Conservation (phyloP, 345 rosid species). For the Erodium maritimum region DNA sequence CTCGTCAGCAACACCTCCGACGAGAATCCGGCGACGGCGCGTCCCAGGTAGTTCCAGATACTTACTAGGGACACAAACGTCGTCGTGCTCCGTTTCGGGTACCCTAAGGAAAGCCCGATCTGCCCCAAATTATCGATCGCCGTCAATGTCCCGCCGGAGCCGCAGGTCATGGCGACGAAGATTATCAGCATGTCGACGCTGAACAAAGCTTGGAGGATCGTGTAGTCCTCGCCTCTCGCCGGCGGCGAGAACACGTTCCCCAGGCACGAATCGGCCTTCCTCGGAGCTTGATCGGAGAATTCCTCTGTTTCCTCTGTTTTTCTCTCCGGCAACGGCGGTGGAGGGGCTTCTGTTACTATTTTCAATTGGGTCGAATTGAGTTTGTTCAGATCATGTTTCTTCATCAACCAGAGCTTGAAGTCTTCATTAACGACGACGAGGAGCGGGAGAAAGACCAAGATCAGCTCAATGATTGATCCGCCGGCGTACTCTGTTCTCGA, state of each 20-base stretch:
- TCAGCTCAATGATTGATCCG: conserved; percentile 2
- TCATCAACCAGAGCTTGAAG: too few relatives aligned
- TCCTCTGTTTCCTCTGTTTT: too few relatives aligned
- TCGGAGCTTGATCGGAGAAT: background rate
- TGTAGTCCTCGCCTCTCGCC: conserved; percentile 9
- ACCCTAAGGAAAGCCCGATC: conserved; percentile 7
- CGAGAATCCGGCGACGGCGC: conserved; percentile 6
- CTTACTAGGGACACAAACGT: conserved; percentile 9
- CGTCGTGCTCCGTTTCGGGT: background rate
- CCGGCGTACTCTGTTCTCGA: conserved; percentile 8
- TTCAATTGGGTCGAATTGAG: too few relatives aligned
- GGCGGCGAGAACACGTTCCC: conserved; percentile 6
- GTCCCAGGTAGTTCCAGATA: conserved; percentile 17
- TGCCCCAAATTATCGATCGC: conserved; percentile 13
- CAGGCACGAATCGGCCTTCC: background rate
- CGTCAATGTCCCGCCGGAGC: conserved; percentile 12
- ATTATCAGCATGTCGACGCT: conserved; percentile 12
- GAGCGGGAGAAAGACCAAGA: conserved; percentile 3
- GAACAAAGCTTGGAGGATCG: conserved; percentile 10
- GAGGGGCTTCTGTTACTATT: too few relatives aligned
- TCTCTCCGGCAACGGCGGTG: too few relatives aligned
- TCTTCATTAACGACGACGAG: conserved; percentile 7
- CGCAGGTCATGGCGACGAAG: conserved; percentile 8
- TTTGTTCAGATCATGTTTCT: background rate
- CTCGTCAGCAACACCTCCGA: conserved; percentile 8